Percentiles rank a stretch among this genome's conserved stretches.
These are phyloP conservation scores for Cornus suecica DNA, from an alignment of 148 eudicot genomes.

Conservation along the genomic window DNA sequence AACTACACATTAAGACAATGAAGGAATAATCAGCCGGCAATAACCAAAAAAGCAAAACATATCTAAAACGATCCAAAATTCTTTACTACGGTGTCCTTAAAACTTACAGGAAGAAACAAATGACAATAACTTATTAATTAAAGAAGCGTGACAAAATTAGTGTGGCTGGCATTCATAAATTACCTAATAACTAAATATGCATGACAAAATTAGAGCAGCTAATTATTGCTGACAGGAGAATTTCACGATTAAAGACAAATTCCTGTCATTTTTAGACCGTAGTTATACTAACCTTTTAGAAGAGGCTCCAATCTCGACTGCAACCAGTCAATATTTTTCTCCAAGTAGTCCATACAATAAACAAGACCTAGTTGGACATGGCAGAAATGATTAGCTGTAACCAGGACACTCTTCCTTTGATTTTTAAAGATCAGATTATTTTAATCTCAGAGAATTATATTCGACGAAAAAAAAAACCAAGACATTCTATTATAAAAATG, in stretches of 20 bases:
- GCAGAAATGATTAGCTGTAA: neutral
- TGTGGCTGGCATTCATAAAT: neutral
- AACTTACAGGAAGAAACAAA: neutral
- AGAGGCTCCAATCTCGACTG: conserved; percentile 80
- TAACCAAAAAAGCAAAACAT: neutral
- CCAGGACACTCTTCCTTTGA: conserved; percentile 7
- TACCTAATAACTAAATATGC: neutral
- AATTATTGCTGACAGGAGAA: neutral
- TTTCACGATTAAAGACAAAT: neutral
- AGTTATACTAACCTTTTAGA: conserved; percentile 63
- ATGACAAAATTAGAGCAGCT: neutral
- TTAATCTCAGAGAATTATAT: neutral
- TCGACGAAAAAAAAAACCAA: neutral
- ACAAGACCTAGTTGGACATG: conserved; percentile 56
- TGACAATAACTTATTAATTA: neutral
- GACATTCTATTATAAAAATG: neutral
- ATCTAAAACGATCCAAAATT: neutral
- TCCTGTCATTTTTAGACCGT: neutral
- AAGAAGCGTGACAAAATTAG: neutral
- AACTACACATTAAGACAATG: neutral
- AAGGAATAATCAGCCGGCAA: neutral
- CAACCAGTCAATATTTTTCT: conserved; percentile 95
- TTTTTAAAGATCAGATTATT: neutral
- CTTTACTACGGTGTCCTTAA: neutral
- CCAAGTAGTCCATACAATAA: conserved; percentile 97